Conservation (phyloP, 306 rosid genomes). For the Lablab purpureus region DNA sequence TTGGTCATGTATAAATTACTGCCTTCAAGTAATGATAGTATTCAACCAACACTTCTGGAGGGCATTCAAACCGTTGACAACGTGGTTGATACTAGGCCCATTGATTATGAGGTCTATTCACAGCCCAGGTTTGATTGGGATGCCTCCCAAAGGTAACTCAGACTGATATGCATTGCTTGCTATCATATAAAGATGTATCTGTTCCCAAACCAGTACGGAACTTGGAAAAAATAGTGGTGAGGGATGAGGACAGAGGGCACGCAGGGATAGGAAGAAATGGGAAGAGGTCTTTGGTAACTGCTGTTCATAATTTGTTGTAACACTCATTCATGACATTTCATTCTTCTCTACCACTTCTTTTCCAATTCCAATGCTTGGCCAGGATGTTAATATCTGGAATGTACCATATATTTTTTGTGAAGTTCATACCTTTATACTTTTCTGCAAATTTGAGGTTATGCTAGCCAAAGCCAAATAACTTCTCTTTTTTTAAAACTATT, state of each 20-base stretch:
- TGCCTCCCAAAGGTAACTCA: conserved; percentile 63
- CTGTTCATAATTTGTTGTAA: conserved; percentile 43
- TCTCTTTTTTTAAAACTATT: no score
- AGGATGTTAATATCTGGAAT: conserved; percentile 31
- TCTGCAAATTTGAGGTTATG: conserved; percentile 20
- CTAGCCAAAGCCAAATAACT: no score
- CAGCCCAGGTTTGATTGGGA: conserved; percentile 98
- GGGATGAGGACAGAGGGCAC: conserved; percentile 36
- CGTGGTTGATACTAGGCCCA: conserved; percentile 67
- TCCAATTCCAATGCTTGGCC: conserved; percentile 35
- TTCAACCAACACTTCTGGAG: conserved; percentile 70
- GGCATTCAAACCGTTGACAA: conserved; percentile 81
- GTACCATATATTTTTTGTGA: conserved; percentile 21
- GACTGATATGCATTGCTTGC: conserved; percentile 24
- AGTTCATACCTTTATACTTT: conserved; percentile 1
- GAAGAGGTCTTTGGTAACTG: conserved; percentile 34
- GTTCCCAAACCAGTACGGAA: conserved; percentile 31
- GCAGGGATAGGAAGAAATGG: neutral
- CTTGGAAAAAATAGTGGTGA: neutral
- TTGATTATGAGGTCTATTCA: conserved; percentile 89
- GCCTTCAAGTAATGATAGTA: conserved; percentile 73
- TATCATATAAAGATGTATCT: conserved; percentile 41
- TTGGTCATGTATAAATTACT: conserved; percentile 74
- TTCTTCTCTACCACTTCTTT: conserved; percentile 35
- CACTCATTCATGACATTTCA: conserved; percentile 22